Conservation (phyloP, 148 eudicot species). For the Chenopodium formosanum region DNA sequence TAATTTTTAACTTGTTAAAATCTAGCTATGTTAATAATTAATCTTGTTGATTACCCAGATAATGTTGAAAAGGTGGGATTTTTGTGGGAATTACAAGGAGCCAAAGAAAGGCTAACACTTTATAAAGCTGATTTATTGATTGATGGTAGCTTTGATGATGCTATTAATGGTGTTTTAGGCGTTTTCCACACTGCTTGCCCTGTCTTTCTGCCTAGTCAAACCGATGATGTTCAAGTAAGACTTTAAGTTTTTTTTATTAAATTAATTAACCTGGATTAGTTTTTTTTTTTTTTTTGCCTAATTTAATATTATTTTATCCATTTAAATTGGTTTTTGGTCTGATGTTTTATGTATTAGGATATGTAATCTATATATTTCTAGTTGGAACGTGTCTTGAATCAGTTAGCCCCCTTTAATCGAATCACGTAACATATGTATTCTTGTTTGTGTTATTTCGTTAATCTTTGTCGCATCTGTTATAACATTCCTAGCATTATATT, state of each 20-base stretch:
- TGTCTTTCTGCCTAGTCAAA: slow-evolving; percentile 23
- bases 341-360: background rate
- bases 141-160: slow-evolving; percentile 66
- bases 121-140: slow-evolving; percentile 59
- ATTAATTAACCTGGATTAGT: too few relatives aligned
- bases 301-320: background rate
- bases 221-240: slow-evolving; percentile 27
- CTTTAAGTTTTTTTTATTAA: too few relatives aligned
- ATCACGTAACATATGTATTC: too few relatives aligned
- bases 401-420: too few relatives aligned
- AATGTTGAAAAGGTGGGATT: slow-evolving; percentile 61
- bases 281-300: background rate
- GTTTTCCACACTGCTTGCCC: slow-evolving; percentile 81
- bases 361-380: too few relatives aligned
- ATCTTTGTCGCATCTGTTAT: too few relatives aligned
- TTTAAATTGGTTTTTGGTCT: background rate
- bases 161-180: slow-evolving; percentile 59
- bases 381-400: too few relatives aligned
- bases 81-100: slow-evolving; percentile 57
- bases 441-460: too few relatives aligned
- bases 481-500: too few relatives aligned
- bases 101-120: slow-evolving; percentile 59
- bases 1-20: background rate
- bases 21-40: background rate
- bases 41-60: slow-evolving; percentile 24